A percentile compares a stretch with the other conserved stretches of the same genome.
Conservation (phyloP, 768 basidiomycete species). For the Tricholoma matsutake region DNA sequence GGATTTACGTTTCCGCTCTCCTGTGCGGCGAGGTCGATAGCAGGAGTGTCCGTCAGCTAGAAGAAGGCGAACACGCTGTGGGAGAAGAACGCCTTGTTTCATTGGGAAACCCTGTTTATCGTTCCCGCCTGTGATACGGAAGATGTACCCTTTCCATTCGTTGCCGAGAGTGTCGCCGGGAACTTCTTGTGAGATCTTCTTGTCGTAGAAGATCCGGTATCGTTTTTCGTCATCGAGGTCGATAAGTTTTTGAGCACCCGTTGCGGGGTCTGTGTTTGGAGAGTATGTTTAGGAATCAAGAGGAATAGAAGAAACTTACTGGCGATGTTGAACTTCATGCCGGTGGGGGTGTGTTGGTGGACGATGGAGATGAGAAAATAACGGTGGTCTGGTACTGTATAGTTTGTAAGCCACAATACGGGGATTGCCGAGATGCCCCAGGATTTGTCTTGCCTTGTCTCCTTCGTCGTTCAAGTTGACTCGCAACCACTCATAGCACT, state of each 20-base stretch:
- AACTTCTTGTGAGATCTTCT: conserved; percentile 95
- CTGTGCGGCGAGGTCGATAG: conserved; percentile 87
- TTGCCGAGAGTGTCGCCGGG: conserved; percentile 87
- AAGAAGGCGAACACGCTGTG: conserved; percentile 90
- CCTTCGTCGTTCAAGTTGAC: conserved; percentile 8
- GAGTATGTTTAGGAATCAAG: conserved; percentile 11
- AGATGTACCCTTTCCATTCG: conserved; percentile 95
- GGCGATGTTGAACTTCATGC: conserved; percentile 98
- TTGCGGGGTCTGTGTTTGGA: conserved; percentile 75
- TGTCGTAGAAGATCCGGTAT: conserved; percentile 93
- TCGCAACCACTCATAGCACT: background rate
- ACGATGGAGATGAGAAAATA: no score
- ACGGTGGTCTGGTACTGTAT: conserved; percentile 57
- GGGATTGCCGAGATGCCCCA: conserved; percentile 26
- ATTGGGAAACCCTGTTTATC: conserved; percentile 99
- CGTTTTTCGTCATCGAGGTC: conserved; percentile 91
- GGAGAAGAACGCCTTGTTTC: conserved; percentile 98
- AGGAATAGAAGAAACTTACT: conserved; percentile 47
- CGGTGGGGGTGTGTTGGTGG: conserved; percentile 28
- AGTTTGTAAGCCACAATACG: conserved; percentile 45
- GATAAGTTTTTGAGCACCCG: conserved; percentile 95
- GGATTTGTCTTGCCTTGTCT: conserved; percentile 5
- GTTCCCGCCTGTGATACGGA: conserved; percentile 97
- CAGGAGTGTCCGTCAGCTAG: conserved; percentile 97
- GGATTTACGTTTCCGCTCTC: conserved; percentile 99